A percentile compares a stretch with the other conserved stretches of the same genome.
phyloP scores from a whole-genome alignment of 1,139 yeast genomes.

The Nematodospora anomalae region DNA sequence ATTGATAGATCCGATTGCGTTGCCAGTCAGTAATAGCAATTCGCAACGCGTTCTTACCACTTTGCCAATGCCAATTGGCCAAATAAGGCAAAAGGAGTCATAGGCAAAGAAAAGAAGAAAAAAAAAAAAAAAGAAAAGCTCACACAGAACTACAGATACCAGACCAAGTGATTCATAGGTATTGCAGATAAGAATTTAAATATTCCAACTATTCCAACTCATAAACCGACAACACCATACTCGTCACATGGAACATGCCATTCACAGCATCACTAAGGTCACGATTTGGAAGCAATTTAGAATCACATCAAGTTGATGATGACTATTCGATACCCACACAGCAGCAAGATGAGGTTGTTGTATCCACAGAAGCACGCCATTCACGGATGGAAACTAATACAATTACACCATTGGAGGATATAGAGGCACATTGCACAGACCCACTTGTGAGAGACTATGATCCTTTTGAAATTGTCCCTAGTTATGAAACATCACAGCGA shows the following conservation, averaged over 20 bases:
- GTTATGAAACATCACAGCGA: slow-evolving; percentile 46
- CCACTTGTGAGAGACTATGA: slow-evolving; percentile 18
- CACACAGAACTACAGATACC: no score
- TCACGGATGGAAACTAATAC: not conserved
- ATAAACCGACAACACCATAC: no score
- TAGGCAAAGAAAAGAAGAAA: no score
- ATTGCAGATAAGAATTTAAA: no score
- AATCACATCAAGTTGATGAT: slow-evolving; percentile 38
- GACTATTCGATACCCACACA: slow-evolving; percentile 27
- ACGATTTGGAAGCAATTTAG: slow-evolving; percentile 30
- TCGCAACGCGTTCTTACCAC: no score
- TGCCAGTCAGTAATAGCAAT: no score
- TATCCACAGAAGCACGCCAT: not conserved
- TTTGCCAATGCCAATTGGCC: no score
- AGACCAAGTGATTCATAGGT: no score
- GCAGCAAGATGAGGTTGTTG: not conserved
- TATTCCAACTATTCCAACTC: no score
- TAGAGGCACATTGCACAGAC: not conserved
- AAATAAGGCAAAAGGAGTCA: no score
- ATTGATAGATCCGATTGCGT: no score
- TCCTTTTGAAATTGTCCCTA: slow-evolving; percentile 44
- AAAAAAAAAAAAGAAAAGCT: no score
- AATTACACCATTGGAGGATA: not conserved
- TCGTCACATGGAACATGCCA: slow-evolving; percentile 8
- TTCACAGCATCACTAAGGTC: slow-evolving; percentile 26